phyloP scores from a whole-genome alignment of 441 rosid genomes.

The Sinapis alba region DNA sequence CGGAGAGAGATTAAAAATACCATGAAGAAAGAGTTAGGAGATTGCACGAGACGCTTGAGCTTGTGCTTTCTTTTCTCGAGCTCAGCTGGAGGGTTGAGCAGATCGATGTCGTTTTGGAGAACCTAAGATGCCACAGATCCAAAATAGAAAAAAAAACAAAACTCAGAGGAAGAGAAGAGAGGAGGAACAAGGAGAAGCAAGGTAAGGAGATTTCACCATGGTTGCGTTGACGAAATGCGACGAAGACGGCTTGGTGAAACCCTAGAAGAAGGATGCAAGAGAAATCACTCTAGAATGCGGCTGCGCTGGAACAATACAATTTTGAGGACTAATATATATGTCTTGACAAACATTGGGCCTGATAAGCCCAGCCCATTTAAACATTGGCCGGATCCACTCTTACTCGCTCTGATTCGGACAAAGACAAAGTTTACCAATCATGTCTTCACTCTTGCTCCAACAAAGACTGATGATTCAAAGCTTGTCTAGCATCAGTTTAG shows the following conservation, averaged over 20 bases:
- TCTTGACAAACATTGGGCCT: neutral
- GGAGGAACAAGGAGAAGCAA: neutral
- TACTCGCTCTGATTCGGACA: too few relatives aligned
- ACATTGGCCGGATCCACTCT: neutral
- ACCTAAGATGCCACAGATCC: constrained; percentile 20
- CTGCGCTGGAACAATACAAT: neutral
- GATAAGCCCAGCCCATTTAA: neutral
- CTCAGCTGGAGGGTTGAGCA: constrained; percentile 34
- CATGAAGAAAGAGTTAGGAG: constrained; percentile 36
- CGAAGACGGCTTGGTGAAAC: neutral
- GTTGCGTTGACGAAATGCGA: neutral
- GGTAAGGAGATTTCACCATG: neutral
- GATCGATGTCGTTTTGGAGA: constrained; percentile 39
- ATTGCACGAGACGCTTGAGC: constrained; percentile 36
- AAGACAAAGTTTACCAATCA: neutral
- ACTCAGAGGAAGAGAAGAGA: neutral
- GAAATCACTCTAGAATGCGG: neutral
- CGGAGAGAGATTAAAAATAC: neutral
- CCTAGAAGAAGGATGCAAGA: neutral
- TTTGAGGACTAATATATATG: neutral
- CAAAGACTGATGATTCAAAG: neutral
- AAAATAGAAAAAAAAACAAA: neutral
- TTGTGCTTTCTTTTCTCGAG: constrained; percentile 39
- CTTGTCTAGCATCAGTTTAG: neutral
- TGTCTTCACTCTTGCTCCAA: neutral